Conservation (phyloP, 2,329 filamentous ascomycete species). For the Fusarium agapanthi region DNA sequence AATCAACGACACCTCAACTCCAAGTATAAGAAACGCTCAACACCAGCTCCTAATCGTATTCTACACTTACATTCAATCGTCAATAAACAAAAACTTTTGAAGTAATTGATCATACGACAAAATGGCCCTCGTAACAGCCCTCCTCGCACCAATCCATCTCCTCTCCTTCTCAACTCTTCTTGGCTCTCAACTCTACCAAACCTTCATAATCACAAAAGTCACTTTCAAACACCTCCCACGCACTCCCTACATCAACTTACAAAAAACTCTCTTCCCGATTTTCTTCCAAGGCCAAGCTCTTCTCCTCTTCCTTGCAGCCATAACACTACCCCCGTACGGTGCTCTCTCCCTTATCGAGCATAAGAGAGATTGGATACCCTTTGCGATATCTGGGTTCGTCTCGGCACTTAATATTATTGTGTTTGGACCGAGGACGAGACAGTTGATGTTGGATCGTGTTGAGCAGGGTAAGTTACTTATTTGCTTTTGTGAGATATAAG, state of each 20-base stretch:
- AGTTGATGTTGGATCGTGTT: conserved; percentile 40
- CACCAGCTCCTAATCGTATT: background rate
- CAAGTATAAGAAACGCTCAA: conserved; percentile 8
- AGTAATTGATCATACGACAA: background rate
- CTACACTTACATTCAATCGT: background rate
- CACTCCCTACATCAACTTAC: conserved; percentile 49
- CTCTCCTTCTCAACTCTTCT: conserved; percentile 52
- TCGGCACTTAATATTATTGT: conserved; percentile 47
- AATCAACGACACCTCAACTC: background rate
- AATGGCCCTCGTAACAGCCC: conserved; percentile 26
- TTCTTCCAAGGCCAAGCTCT: conserved; percentile 51
- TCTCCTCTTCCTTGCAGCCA: conserved; percentile 46
- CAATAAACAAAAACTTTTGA: background rate
- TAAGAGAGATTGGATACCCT: conserved; percentile 47
- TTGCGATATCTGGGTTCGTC: conserved; percentile 45
- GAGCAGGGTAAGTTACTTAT: conserved; percentile 29
- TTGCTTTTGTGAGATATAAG: too few relatives aligned
- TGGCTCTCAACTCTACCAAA: conserved; percentile 52
- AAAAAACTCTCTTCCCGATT: conserved; percentile 52
- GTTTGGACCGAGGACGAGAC: conserved; percentile 49
- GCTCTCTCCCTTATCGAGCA: conserved; percentile 41
- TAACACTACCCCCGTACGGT: conserved; percentile 47
- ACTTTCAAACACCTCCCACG: conserved; percentile 46
- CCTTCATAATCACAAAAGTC: conserved; percentile 51
- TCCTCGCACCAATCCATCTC: conserved; percentile 49